Evolutionary conservation across 257 asterid genomes (phyloP).

Genomic region (Primulina huaijiensis): DNA sequence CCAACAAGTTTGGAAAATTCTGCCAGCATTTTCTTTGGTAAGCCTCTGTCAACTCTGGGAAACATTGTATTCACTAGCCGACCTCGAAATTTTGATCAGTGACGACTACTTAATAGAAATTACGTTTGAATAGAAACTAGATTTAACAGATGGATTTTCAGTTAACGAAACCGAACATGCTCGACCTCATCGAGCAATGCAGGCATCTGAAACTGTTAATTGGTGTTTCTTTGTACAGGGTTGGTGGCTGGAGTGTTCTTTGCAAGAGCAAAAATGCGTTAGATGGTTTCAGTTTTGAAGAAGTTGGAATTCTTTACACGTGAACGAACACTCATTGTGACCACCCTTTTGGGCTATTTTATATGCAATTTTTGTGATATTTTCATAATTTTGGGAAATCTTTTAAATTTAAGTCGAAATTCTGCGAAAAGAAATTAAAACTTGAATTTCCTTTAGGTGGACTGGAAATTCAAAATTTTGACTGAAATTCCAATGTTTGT

Average conservation of each 20-base stretch:
- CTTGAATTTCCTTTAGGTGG: too few relatives aligned
- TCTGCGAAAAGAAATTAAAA: too few relatives aligned
- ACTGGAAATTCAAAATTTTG: too few relatives aligned
- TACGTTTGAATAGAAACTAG: too few relatives aligned
- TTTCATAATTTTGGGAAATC: too few relatives aligned
- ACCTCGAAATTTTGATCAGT: too few relatives aligned
- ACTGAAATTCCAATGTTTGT: too few relatives aligned
- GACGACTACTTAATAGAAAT: too few relatives aligned
- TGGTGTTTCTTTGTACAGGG: conserved; percentile 39
- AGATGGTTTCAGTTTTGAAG: conserved; percentile 34
- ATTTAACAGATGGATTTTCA: neutral
- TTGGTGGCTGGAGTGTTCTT: conserved; percentile 84
- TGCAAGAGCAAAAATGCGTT: conserved; percentile 82
- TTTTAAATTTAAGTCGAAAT: too few relatives aligned
- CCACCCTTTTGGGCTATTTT: conserved; percentile 6
- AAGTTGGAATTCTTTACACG: conserved; percentile 1
- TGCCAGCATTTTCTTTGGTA: conserved; percentile 82
- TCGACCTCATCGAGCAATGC: neutral
- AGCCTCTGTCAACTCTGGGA: conserved; percentile 14
- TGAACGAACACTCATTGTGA: neutral
- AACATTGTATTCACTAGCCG: neutral
- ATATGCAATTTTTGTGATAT: neutral
- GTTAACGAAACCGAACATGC: neutral
- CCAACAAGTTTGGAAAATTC: conserved; percentile 83
- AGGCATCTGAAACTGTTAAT: conserved; percentile 13